Evolutionary conservation across 352 stramenopile genomes (phyloP).

Genomic region (Pythium insidiosum): DNA sequence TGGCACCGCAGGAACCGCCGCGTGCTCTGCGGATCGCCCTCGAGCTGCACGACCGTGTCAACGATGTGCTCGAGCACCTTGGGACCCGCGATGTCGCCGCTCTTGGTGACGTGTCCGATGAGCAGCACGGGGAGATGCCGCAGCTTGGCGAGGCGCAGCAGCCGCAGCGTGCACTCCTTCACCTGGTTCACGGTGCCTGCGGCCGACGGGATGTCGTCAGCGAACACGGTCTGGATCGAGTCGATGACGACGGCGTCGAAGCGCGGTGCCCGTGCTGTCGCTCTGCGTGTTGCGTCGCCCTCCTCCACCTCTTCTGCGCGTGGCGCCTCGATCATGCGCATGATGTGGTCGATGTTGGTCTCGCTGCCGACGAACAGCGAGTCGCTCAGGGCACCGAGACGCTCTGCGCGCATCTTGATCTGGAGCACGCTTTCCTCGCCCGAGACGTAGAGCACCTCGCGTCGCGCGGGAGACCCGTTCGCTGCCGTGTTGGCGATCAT

Average conservation of each 20-base stretch:
- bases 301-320: slow-evolving; percentile 1
- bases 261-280: too few species aligned
- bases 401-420: slow-evolving; percentile 89
- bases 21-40: slow-evolving; percentile 81
- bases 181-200: slow-evolving; percentile 91
- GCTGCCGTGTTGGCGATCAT: slow-evolving; percentile 41
- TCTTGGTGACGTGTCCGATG: slow-evolving; percentile 97
- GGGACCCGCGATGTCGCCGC: slow-evolving; percentile 92
- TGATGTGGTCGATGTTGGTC: slow-evolving; percentile 74
- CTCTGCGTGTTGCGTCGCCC: not conserved
- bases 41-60: slow-evolving; percentile 94
- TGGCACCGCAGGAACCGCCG: slow-evolving; percentile 89
- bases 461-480: not conserved
- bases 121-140: slow-evolving; percentile 89
- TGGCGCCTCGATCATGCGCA: slow-evolving; percentile 45
- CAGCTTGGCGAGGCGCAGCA: slow-evolving; percentile 93
- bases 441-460: slow-evolving; percentile 91
- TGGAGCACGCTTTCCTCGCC: slow-evolving; percentile 96
- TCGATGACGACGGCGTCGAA: slow-evolving; percentile 90
- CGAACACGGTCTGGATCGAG: slow-evolving; percentile 96
- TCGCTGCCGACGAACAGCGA: slow-evolving; percentile 76
- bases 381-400: slow-evolving; percentile 65
- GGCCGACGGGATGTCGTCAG: slow-evolving; percentile 67
- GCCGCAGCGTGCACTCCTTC: slow-evolving; percentile 91
- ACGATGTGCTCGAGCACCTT: slow-evolving; percentile 89